These are phyloP conservation scores for Chaetomiaceae sp. DNA, from an alignment of 2,329 filamentous ascomycete genomes.

Conservation along the genomic window DNA sequence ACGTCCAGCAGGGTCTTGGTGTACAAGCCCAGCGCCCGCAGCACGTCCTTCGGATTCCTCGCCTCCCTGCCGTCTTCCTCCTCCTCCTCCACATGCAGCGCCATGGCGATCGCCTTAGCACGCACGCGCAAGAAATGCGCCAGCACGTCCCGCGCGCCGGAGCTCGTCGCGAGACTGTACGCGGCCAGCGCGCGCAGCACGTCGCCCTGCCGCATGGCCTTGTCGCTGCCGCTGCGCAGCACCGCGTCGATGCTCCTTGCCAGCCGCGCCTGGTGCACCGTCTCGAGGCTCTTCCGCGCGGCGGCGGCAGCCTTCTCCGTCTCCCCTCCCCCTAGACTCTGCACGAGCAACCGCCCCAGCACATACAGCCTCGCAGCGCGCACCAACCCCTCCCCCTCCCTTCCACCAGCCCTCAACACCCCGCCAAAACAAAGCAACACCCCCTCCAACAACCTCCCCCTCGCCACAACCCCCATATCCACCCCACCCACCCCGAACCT, in stretches of 20 bases:
- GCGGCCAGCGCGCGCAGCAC: conserved; percentile 72
- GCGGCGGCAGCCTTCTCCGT: conserved; percentile 45
- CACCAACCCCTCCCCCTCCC: conserved; percentile 46
- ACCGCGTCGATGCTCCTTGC: conserved; percentile 63
- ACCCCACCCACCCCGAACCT: conserved; percentile 14
- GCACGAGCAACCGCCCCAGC: conserved; percentile 67
- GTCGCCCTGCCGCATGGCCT: conserved; percentile 34
- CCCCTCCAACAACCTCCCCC: conserved; percentile 19
- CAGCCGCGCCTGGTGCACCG: conserved; percentile 53
- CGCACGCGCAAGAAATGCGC: conserved; percentile 71
- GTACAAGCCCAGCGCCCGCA: conserved; percentile 65
- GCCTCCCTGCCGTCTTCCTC: conserved; percentile 35
- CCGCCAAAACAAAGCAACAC: conserved; percentile 8
- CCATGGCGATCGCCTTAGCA: conserved; percentile 58
- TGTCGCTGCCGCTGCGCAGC: conserved; percentile 55
- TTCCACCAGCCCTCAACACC: conserved; percentile 24
- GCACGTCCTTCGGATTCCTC: conserved; percentile 43
- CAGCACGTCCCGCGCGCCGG: conserved; percentile 71
- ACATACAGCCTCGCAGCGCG: conserved; percentile 66
- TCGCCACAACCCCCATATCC: conserved; percentile 24
- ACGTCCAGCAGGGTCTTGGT: conserved; percentile 71
- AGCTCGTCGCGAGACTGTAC: conserved; percentile 74
- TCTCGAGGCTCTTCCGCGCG: conserved; percentile 57
- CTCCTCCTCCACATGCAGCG: conserved; percentile 47
- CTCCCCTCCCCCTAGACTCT: conserved; percentile 52